Percentiles rank a stretch among this genome's conserved stretches.
These are phyloP conservation scores for Tolypocladium nubicola DNA, from an alignment of 2,329 filamentous ascomycete species.

Conservation along the genomic window DNA sequence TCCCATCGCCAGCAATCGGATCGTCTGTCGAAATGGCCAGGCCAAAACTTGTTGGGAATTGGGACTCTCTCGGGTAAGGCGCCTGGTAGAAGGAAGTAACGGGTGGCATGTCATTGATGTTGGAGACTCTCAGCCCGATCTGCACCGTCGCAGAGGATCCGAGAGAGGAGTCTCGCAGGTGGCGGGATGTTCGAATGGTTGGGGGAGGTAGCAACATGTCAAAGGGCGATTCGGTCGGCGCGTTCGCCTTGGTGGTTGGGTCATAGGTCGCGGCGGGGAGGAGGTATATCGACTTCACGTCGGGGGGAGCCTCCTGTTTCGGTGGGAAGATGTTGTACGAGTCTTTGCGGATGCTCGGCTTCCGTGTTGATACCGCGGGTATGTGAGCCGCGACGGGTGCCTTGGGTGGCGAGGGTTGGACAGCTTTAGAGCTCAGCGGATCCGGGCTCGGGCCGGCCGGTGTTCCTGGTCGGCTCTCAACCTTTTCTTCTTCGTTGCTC, in stretches of 20 bases:
- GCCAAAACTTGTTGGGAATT: background rate
- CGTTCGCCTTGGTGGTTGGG: slow-evolving; percentile 1
- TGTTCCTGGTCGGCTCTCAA: background rate
- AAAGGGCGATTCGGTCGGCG: background rate
- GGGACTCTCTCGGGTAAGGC: background rate
- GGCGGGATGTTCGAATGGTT: slow-evolving; percentile 29
- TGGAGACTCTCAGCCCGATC: slow-evolving; percentile 59
- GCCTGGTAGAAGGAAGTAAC: slow-evolving; percentile 8
- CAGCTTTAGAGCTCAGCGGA: background rate
- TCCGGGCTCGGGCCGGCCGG: background rate
- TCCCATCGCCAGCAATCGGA: background rate
- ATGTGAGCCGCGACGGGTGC: background rate
- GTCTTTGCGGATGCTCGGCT: background rate
- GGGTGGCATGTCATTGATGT: slow-evolving; percentile 37
- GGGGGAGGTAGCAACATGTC: slow-evolving; percentile 29
- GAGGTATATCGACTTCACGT: slow-evolving; percentile 20
- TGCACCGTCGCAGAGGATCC: slow-evolving; percentile 59
- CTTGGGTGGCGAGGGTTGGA: background rate
- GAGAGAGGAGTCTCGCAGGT: slow-evolving; percentile 49
- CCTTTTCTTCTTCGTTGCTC: background rate
- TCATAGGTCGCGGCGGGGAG: slow-evolving; percentile 21
- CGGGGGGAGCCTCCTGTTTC: background rate
- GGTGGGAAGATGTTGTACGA: slow-evolving; percentile 8
- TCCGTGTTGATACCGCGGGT: background rate
- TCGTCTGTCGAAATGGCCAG: slow-evolving; percentile 1